Base-by-base conservation (phyloP, 1,139 yeast genomes). In the Zhuliangozyma parablackwelliae region DNA sequence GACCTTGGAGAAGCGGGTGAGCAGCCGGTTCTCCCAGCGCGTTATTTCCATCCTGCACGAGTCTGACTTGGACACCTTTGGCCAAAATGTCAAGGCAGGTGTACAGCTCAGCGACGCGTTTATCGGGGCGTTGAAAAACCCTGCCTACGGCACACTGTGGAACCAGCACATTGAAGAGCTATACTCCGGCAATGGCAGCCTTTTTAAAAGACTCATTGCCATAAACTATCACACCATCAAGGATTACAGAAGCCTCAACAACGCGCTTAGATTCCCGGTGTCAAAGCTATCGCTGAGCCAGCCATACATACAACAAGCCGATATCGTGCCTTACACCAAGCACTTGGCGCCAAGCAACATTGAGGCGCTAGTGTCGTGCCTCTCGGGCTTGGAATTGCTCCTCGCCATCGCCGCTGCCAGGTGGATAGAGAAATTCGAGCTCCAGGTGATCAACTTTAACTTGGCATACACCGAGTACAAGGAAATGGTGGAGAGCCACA, bases 21-120 rank as follows among this genome's bases (percentile, higher is more conserved):
- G 89, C 48, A 83, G 95, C 40, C 68, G 99, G 43, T 92, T 90
- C 57, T 82, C 95, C 26, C 97, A 90, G 54, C 64, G 95, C 36
- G 63, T 85, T 2, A 71, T 87, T 26, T 70, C 76, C 27, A 65
- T 88, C 31, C 73, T 74, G 30, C 80, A 80, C 37, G 68, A 82
- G 1, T 47, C 49, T 2, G 56, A 59, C 6, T 44, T 76, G 2
- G 73, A 69, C 1, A 69, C 65, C 6, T 82, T 78, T 46, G 67
- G 62, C 62, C 32, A 42, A 2, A 54, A 60, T 35, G 66, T 66
- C 13, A 51, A 54, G 30, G 39, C 55, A 11, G 55, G 56, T 6
- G 50, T 70, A 23, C 45, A 45, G 3, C 57, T 64, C 43, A 60
- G 45, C 30, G 51, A 41, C 26, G 35, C 42, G 1, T 48, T 48